Conservation (phyloP, 1,139 yeast genomes). For the Diutina ranongensis region DNA sequence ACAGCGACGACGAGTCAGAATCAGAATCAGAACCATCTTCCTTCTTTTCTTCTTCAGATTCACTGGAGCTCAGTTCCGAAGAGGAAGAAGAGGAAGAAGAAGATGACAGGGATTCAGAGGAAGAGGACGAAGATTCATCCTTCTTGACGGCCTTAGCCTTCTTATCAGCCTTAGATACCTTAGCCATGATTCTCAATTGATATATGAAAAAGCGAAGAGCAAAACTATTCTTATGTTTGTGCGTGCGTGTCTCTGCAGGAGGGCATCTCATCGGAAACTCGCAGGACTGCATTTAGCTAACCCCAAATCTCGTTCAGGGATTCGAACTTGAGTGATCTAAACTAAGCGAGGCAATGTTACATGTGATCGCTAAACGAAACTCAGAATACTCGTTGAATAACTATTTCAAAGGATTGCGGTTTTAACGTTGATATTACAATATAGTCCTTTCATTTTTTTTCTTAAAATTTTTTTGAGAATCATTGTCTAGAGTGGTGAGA, state of each 20-base stretch:
- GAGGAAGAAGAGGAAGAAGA: constrained; percentile 8
- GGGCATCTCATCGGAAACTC: constrained; percentile 1
- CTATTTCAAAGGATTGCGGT: too few species aligned
- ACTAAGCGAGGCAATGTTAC: too few species aligned
- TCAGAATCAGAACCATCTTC: background rate
- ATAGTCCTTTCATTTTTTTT: too few species aligned
- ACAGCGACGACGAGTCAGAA: constrained; percentile 6
- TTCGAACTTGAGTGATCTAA: background rate
- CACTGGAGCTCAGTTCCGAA: background rate
- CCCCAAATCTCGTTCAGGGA: too few species aligned
- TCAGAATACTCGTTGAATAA: too few species aligned
- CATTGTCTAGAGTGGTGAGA: too few species aligned
- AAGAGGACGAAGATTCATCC: background rate
- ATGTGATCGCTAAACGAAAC: too few species aligned
- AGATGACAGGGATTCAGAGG: constrained; percentile 10
- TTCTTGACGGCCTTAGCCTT: constrained; percentile 12
- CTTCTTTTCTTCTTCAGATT: constrained; percentile 1
- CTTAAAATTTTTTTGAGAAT: too few species aligned
- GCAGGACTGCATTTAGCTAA: background rate
- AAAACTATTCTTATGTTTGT: background rate
- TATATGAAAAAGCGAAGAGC: background rate
- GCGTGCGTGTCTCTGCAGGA: constrained; percentile 1
- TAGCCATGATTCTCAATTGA: constrained; percentile 9
- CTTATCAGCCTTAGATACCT: constrained; percentile 15
- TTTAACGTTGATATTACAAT: too few species aligned